phyloP scores from a whole-genome alignment of 495 filamentous ascomycete genomes.

The Penicillium diatomitis region DNA sequence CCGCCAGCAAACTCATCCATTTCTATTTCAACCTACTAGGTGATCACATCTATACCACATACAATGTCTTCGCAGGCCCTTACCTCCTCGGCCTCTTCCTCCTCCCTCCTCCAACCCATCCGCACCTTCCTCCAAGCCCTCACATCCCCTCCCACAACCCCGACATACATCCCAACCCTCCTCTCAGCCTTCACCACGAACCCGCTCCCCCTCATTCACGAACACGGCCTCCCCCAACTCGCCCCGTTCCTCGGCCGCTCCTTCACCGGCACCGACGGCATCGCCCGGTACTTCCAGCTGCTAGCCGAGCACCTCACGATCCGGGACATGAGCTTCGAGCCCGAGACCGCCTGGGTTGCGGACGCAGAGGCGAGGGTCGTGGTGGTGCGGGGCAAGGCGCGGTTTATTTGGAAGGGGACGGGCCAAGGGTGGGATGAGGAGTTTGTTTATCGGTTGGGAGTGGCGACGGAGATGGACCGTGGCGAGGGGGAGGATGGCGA shows the following conservation, averaged over 20 bases:
- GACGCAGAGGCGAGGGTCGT: slow-evolving; percentile 38
- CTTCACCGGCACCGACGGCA: slow-evolving; percentile 40
- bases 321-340: slow-evolving; percentile 42
- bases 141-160: slow-evolving; percentile 19
- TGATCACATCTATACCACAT: background rate
- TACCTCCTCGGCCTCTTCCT: slow-evolving; percentile 20
- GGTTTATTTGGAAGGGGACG: slow-evolving; percentile 42
- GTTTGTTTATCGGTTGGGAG: slow-evolving; percentile 45
- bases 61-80: background rate
- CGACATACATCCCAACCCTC: slow-evolving; percentile 40
- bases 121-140: slow-evolving; percentile 40
- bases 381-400: slow-evolving; percentile 37
- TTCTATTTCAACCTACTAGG: too few species aligned
- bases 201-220: slow-evolving; percentile 32
- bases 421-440: slow-evolving; percentile 49
- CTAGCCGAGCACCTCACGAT: slow-evolving; percentile 33
- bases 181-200: slow-evolving; percentile 42
- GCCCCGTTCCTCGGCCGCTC: slow-evolving; percentile 53
- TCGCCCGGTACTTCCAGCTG: slow-evolving; percentile 38
- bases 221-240: slow-evolving; percentile 51
- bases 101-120: slow-evolving; percentile 33
- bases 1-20: too few species aligned
- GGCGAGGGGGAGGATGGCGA: slow-evolving; percentile 6
- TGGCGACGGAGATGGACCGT: slow-evolving; percentile 26
- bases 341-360: slow-evolving; percentile 38